Percentiles rank a stretch among this genome's conserved stretches.
These are phyloP conservation scores for Fusarium beomiforme DNA, from an alignment of 2,329 filamentous ascomycete genomes.

Conservation along the genomic window DNA sequence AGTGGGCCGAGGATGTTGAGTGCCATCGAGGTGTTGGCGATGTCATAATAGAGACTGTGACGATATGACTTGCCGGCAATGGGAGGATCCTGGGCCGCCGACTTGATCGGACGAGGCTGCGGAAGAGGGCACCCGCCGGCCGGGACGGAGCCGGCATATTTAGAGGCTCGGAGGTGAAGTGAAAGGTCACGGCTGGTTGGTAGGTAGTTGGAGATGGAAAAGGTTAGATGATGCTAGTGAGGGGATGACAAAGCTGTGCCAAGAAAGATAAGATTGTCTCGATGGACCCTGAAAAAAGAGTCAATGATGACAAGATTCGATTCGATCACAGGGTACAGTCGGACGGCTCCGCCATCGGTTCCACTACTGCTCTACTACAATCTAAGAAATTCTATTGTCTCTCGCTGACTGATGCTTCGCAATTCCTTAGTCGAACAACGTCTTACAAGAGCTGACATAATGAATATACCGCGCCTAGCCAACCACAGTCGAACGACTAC, in stretches of 20 bases:
- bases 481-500: conserved; percentile 1
- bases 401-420: conserved; percentile 43
- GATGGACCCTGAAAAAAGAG: conserved; percentile 3
- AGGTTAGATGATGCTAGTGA: conserved; percentile 18
- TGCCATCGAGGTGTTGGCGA: conserved; percentile 24
- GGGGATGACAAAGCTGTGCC: conserved; percentile 34
- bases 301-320: conserved; percentile 4
- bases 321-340: neutral
- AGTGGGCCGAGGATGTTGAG: conserved; percentile 32
- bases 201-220: conserved; percentile 7
- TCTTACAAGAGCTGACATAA: conserved; percentile 38
- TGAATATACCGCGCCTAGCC: conserved; percentile 8
- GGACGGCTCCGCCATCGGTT: conserved; percentile 26
- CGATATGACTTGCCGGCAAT: conserved; percentile 5
- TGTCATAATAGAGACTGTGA: neutral
- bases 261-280: conserved; percentile 17
- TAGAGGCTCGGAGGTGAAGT: conserved; percentile 7
- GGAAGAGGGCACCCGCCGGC: conserved; percentile 35
- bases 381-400: conserved; percentile 4
- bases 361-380: conserved; percentile 22
- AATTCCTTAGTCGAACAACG: conserved; percentile 30
- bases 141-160: conserved; percentile 42
- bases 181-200: conserved; percentile 4
- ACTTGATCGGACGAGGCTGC: conserved; percentile 28
- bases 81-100: conserved; percentile 7